phyloP scores from a whole-genome alignment of 768 basidiomycete species.

The Leccinum arenicola region DNA sequence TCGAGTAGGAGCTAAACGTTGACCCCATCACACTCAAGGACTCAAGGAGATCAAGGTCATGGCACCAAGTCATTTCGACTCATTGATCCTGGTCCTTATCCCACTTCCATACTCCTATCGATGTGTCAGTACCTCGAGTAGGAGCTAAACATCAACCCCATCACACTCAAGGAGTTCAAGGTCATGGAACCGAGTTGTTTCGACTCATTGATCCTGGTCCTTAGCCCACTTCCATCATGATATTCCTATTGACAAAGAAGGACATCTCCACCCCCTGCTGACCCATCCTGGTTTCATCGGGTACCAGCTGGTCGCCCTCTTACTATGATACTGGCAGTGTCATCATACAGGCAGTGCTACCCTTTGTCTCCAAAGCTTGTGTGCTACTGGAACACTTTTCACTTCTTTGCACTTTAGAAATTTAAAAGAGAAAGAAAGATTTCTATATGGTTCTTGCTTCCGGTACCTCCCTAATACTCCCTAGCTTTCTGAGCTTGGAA shows the following conservation, averaged over 20 bases:
- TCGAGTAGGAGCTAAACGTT: slow-evolving; percentile 89
- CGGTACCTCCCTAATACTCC: too few relatives aligned
- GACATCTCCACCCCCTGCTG: too few relatives aligned
- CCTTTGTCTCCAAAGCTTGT: too few relatives aligned
- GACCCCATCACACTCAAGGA: slow-evolving; percentile 46
- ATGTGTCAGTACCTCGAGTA: slow-evolving; percentile 65
- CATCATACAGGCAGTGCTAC: too few relatives aligned
- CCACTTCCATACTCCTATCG: slow-evolving; percentile 16
- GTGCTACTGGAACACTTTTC: too few relatives aligned
- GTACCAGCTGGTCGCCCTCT: too few relatives aligned
- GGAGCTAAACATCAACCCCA: slow-evolving; percentile 75
- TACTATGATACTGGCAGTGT: too few relatives aligned
- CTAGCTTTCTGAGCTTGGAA: too few relatives aligned
- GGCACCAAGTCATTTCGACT: slow-evolving; percentile 34
- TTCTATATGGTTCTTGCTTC: too few relatives aligned
- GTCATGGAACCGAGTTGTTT: slow-evolving; percentile 22
- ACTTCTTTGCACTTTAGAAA: too few relatives aligned
- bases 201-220: slow-evolving; percentile 46
- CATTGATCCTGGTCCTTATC: slow-evolving; percentile 52
- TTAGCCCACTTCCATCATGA: slow-evolving; percentile 44
- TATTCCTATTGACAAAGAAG: slow-evolving; percentile 56
- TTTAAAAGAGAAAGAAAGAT: too few relatives aligned
- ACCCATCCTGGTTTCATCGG: too few relatives aligned
- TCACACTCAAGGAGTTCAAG: slow-evolving; percentile 60
- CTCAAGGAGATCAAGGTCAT: slow-evolving; percentile 58